Percentiles rank a stretch among this genome's conserved stretches.
Evolutionary conservation across 495 filamentous ascomycete species (phyloP).

Genomic region (Stereocaulon alpinum): DNA sequence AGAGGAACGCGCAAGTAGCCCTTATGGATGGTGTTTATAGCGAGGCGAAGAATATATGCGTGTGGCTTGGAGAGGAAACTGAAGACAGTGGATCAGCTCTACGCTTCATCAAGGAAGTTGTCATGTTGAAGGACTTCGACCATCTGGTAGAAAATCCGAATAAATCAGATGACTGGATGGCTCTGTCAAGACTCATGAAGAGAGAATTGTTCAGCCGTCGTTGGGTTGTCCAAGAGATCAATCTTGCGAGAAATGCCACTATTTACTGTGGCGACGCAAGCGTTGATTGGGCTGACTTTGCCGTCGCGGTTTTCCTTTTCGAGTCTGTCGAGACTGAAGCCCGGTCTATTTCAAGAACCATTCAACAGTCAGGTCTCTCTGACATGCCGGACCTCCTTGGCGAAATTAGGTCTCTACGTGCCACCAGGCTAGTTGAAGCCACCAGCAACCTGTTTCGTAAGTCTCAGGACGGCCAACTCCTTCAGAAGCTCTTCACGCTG

Average conservation of each 20-base stretch:
- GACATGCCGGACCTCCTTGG: not conserved
- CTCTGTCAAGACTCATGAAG: constrained; percentile 4
- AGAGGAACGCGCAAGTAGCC: too few species aligned
- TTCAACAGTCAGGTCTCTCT: not conserved
- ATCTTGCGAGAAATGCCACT: constrained; percentile 11
- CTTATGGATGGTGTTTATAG: too few species aligned
- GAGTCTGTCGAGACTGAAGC: constrained; percentile 4
- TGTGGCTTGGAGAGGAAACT: constrained; percentile 25
- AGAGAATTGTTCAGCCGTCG: constrained; percentile 14
- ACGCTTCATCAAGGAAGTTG: constrained; percentile 13
- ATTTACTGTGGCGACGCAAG: constrained; percentile 5
- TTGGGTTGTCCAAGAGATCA: constrained; percentile 20
- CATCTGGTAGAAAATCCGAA: constrained; percentile 3
- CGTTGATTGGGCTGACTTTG: constrained; percentile 10
- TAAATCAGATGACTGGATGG: not conserved
- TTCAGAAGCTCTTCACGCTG: too few species aligned
- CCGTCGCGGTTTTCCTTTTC: constrained; percentile 11
- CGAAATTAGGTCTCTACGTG: not conserved
- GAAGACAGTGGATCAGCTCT: constrained; percentile 9
- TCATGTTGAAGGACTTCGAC: constrained; percentile 17
- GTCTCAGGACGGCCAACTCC: not conserved
- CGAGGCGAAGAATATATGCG: too few species aligned
- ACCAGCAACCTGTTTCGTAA: constrained; percentile 1
- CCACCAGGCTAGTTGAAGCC: not conserved
- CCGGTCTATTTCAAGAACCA: constrained; percentile 6